Evolutionary conservation across 352 stramenopile genomes (phyloP).

Genomic region (Globisporangium spiculum): DNA sequence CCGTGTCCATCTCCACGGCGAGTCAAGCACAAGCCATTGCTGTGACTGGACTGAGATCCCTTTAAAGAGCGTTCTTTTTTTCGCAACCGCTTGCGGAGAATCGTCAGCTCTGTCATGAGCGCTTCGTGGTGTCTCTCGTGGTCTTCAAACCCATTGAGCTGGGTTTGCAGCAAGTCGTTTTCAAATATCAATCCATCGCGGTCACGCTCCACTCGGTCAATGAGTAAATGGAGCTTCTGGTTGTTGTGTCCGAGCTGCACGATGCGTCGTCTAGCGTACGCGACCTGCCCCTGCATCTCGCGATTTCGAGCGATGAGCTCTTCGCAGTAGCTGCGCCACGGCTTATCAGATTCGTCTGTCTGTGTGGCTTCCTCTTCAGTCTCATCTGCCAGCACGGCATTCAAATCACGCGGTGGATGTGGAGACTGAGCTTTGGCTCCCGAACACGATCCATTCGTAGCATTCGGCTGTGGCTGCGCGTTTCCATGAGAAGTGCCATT

Average conservation of each 20-base stretch:
- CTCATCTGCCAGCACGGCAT: background rate
- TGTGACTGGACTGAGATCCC: background rate
- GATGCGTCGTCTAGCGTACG: constrained; percentile 54
- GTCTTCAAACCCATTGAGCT: constrained; percentile 66
- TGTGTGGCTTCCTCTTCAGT: constrained; percentile 5
- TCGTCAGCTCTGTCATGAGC: constrained; percentile 55
- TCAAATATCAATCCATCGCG: constrained; percentile 78
- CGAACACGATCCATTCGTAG: background rate
- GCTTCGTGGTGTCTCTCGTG: constrained; percentile 68
- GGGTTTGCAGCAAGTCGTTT: constrained; percentile 76
- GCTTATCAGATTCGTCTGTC: constrained; percentile 30
- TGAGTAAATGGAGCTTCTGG: constrained; percentile 77
- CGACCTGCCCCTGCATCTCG: constrained; percentile 76
- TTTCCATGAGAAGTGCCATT: background rate
- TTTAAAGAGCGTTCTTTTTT: constrained; percentile 23
- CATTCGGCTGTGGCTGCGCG: background rate
- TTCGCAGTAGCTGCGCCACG: constrained; percentile 73
- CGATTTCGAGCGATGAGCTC: constrained; percentile 69
- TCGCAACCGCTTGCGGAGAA: constrained; percentile 42
- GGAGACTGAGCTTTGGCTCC: background rate
- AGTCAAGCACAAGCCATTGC: background rate
- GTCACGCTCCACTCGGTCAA: constrained; percentile 83
- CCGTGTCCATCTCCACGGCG: background rate
- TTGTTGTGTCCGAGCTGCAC: constrained; percentile 77
- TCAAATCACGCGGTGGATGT: background rate